Evolutionary conservation across 176 grass and related monocot genomes (phyloP).

Genomic region (Aegilops sharonensis): DNA sequence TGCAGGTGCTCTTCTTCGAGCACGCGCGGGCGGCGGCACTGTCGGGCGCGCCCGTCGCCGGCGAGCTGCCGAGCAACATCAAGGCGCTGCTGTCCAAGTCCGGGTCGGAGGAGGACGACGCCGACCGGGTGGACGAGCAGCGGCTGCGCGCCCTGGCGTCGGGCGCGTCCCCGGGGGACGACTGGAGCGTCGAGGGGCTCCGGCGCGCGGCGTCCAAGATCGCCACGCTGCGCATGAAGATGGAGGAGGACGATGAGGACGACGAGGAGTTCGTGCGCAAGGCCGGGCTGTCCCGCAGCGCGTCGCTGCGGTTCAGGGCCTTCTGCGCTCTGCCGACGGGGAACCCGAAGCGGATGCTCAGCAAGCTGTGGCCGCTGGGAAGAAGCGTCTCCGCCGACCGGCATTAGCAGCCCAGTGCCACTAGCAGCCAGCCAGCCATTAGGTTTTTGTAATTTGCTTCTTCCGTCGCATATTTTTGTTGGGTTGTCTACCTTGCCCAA

Average conservation of each 20-base stretch:
- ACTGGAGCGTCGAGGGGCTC: conserved; percentile 66
- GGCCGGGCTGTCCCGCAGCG: conserved; percentile 54
- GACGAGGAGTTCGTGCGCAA: conserved; percentile 62
- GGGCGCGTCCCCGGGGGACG: conserved; percentile 42
- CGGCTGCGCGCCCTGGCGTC: conserved; percentile 40
- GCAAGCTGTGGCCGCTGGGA: conserved; percentile 70
- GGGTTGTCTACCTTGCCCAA: conserved; percentile 19
- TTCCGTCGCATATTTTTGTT: background rate
- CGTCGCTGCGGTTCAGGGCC: conserved; percentile 73
- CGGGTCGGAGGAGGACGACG: conserved; percentile 45
- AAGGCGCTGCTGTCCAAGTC: conserved; percentile 66
- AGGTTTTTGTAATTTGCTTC: background rate
- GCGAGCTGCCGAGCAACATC: conserved; percentile 63
- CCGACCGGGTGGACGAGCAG: conserved; percentile 47
- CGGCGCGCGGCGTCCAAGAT: conserved; percentile 69
- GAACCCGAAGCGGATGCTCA: conserved; percentile 76
- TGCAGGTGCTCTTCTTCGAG: conserved; percentile 99
- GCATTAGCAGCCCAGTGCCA: conserved; percentile 19
- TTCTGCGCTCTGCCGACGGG: conserved; percentile 77
- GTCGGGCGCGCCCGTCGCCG: conserved; percentile 20
- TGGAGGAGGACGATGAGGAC: conserved; percentile 60
- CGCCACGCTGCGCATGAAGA: conserved; percentile 88
- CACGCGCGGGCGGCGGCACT: conserved; percentile 68
- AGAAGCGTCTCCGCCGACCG: conserved; percentile 52
- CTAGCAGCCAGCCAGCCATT: conserved; percentile 32